Evolutionary conservation across 2,329 filamentous ascomycete genomes (phyloP).

Genomic region (Fusarium subglutinans): DNA sequence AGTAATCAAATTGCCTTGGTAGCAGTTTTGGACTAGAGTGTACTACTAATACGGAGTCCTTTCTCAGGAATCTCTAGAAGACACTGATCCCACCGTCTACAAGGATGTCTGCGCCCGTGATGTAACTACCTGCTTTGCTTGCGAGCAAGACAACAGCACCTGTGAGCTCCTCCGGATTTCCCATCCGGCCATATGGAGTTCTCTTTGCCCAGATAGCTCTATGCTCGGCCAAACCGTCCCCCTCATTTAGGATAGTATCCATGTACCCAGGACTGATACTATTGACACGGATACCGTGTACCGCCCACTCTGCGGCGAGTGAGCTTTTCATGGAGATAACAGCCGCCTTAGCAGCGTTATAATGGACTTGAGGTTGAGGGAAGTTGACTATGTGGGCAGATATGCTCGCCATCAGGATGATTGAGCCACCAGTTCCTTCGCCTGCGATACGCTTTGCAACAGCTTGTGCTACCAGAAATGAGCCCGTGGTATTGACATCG

Average conservation of each 20-base stretch:
- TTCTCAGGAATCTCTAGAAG: background rate
- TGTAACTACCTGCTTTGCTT: constrained; percentile 19
- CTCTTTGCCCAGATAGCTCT: constrained; percentile 5
- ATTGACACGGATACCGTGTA: constrained; percentile 5
- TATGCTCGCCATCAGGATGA: constrained; percentile 74
- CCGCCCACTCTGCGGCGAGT: constrained; percentile 10
- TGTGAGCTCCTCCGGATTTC: constrained; percentile 7
- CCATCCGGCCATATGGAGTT: constrained; percentile 13
- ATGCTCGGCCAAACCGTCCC: constrained; percentile 11
- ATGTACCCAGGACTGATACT: constrained; percentile 21
- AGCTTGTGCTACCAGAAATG: constrained; percentile 76
- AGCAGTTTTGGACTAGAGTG: rapidly evolving
- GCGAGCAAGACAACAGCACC: constrained; percentile 7
- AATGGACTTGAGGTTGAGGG: constrained; percentile 75
- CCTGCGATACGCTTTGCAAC: constrained; percentile 49
- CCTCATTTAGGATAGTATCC: constrained; percentile 17
- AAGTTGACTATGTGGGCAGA: constrained; percentile 75
- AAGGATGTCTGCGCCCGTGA: constrained; percentile 10
- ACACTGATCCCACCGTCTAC: constrained; percentile 17
- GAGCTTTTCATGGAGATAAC: constrained; percentile 14
- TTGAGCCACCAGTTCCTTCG: constrained; percentile 64
- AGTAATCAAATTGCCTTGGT: background rate
- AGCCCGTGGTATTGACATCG: constrained; percentile 77
- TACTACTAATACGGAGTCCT: background rate
- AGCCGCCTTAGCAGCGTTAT: constrained; percentile 63